Conservation (phyloP, 2,329 filamentous ascomycete species). For the Xenosphaeropsis pyriputrescens region DNA sequence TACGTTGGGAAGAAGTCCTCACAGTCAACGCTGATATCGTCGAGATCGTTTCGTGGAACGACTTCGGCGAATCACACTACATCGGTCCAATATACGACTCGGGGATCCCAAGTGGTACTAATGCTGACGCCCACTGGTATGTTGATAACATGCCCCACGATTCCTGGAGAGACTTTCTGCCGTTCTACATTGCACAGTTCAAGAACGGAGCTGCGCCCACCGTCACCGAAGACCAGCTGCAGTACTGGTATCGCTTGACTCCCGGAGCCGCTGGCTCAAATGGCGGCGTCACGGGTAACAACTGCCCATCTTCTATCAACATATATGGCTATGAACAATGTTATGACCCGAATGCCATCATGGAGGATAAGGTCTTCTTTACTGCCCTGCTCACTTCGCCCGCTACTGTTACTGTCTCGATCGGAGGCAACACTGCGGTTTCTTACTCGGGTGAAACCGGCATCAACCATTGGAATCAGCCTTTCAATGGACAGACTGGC, state of each 20-base stretch:
- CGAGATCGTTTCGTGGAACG: constrained; percentile 27
- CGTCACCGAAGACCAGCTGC: neutral
- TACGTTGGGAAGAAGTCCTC: constrained; percentile 35
- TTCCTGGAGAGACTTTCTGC: constrained; percentile 1
- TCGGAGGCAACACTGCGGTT: neutral
- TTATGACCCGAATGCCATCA: neutral
- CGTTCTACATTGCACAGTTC: neutral
- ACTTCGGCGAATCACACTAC: constrained; percentile 35
- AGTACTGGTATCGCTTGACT: neutral
- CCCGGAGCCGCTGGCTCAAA: neutral
- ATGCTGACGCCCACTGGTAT: constrained; percentile 22
- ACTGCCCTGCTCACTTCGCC: neutral
- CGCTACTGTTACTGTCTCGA: neutral
- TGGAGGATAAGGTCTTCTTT: constrained; percentile 2
- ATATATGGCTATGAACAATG: too few relatives aligned
- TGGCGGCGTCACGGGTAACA: neutral
- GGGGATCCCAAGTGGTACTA: constrained; percentile 2
- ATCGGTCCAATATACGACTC: constrained; percentile 25
- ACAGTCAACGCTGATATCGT: constrained; percentile 26
- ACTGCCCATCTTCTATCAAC: neutral
- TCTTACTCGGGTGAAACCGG: neutral
- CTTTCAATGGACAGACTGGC: neutral
- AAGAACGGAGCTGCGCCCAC: neutral
- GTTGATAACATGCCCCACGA: constrained; percentile 30
- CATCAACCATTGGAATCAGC: constrained; percentile 1